Evolutionary conservation across 345 rosid species (phyloP).

Genomic region (Alliaria petiolata): DNA sequence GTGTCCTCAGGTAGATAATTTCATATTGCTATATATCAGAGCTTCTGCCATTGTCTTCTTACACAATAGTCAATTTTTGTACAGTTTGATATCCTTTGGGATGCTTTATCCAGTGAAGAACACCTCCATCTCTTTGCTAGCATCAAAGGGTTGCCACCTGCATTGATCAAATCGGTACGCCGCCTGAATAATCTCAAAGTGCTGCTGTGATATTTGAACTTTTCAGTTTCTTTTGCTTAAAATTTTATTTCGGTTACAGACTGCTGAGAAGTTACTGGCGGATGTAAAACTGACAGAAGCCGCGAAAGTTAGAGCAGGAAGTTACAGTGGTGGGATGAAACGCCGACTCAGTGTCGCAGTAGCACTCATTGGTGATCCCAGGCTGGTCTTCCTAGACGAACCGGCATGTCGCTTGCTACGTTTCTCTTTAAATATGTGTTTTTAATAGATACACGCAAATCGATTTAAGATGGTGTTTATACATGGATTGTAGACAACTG

Average conservation of each 20-base stretch:
- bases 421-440: background rate
- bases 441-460: background rate
- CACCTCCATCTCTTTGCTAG: slow-evolving; percentile 83
- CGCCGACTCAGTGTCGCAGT: slow-evolving; percentile 90
- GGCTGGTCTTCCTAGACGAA: slow-evolving; percentile 81
- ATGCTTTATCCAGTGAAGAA: slow-evolving; percentile 74
- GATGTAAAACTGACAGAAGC: slow-evolving; percentile 71
- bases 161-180: slow-evolving; percentile 57
- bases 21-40: no score
- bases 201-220: no score
- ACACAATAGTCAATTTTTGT: background rate
- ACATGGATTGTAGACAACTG: slow-evolving; percentile 56
- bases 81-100: slow-evolving; percentile 95
- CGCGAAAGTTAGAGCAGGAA: slow-evolving; percentile 69
- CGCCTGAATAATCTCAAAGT: background rate
- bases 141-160: slow-evolving; percentile 71
- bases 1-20: no score
- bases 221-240: background rate
- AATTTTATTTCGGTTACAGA: slow-evolving; percentile 30
- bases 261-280: slow-evolving; percentile 52
- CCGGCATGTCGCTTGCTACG: slow-evolving; percentile 43
- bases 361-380: slow-evolving; percentile 85
- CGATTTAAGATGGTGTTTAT: background rate
- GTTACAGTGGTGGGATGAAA: slow-evolving; percentile 97
- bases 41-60: no score